Evolutionary conservation across 2,329 filamentous ascomycete genomes (phyloP), one percentile per base, ranked within the genome.

Genomic region (Purpureocillium lavendulum): DNA sequence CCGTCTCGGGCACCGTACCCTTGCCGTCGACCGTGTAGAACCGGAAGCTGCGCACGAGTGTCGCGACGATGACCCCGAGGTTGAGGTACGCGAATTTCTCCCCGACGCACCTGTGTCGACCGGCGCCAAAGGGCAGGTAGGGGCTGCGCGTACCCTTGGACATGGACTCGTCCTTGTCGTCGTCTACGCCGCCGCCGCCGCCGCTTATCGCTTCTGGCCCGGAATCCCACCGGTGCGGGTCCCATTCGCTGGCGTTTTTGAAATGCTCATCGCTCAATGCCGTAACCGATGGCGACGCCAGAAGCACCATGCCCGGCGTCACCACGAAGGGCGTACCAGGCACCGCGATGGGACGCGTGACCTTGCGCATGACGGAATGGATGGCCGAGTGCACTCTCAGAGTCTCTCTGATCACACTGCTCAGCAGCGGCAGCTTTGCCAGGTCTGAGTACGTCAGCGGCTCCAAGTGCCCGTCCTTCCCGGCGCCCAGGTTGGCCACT

Each of bases 81-180:
- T 87, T 82, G 33, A 83, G 59, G 50, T 86, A 85, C 1, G 82
- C 82, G 56, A 86, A 87, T 55, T 84, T 82, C 63, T 87, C 83
- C 14, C 83, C 83, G 42, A 87, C 84, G 50, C 83, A 87, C 15
- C 83, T 67, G 57, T 87, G 82, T 33, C 83, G 67, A 1, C 82
- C 83, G 0, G 80, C 83, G 3, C 83, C 83, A 50, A 87, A 87
- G 0, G 83, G 83, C 3, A 86, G 63, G 52, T 85, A 61, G 3
- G 56, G 58, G 24, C 60, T 65, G 28, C 49, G 50, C 1, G 58
- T 56, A 16, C 56, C 61, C 45, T 57, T 60, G 31, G 52, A 53
- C 3, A 58, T 49, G 6, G 45, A 38, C 2, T 51, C 53, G 16
- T 61, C 56, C 3, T 54, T 50, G 4, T 54, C 34, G 1, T 26